Base-by-base conservation (phyloP, 176 grass and related monocot species). In the Ampelocalamus luodianensis region DNA sequence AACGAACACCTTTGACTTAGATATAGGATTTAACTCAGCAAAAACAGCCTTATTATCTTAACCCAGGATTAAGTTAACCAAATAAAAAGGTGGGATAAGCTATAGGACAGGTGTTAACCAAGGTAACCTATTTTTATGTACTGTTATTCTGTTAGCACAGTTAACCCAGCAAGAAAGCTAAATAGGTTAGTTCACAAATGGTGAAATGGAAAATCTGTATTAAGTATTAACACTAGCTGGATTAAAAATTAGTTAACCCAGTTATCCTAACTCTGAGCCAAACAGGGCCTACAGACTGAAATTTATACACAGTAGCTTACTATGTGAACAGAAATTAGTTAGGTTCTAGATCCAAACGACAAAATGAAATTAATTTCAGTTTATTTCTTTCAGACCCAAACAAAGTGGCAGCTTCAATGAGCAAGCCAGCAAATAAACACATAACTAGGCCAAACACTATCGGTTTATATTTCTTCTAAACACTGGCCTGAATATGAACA, bases 361-460 rank as follows among this genome's bases (percentile, higher is more conserved):
- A 48, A 49, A 49, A 34, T 34, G 67, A 34, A 82, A 82, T 5
- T 71, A 22, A 29, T 29, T 12, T 20, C 51, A 60, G 12, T 62
- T 62, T 16, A 36, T 81, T 80, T 51, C 62, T 50, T 72, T 62
- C 39, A 72, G 49, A 40, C 11, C 55, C 69, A 62, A 73, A 73
- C 3, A 46, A 3, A 48, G 23, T 5, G 9, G 20, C 67, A 29
- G n/a, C 5, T 40, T 46, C 1, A 5, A 48, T 61, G 4, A 32
- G 7, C 24, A 62, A 63, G 43, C 2, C 40, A 39, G 15, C 49
- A 12, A 62, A 74, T 64, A 44, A 36, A 37, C 10, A 20, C 26
- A 62, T 62, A 53, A 15, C 53, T 49, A 73, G 16, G 40, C 69
- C 42, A 71, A 82, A 71, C 15, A 60, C 27, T 72, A 45, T 17